Evolutionary conservation across 2,329 filamentous ascomycete genomes (phyloP), one percentile per base, ranked within the genome.

Genomic region (Colletotrichum aenigma): DNA sequence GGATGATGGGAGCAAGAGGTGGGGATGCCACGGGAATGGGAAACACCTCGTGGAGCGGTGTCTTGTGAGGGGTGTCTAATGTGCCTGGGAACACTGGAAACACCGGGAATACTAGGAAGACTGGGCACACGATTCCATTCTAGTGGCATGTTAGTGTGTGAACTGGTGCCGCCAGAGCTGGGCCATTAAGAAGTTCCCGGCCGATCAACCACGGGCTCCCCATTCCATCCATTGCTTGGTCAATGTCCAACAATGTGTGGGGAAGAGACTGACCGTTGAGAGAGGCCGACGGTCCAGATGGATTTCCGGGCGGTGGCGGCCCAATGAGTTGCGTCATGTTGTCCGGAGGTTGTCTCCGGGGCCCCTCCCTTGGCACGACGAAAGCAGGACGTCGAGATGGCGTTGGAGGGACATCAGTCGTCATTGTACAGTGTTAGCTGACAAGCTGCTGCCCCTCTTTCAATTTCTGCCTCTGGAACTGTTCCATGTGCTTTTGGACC

Each of bases 261-360:
- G 43, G 21, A 15, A 36, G 3, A 32, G 21, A 13, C 43, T 32
- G 32, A 24, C 69, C 62, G 43, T 56, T 64, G 4, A 9, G 38
- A 43, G 30, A 38, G 18, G 26, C 15, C 7, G 15, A 9, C 6
- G 7, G 10, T 6, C 8, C 32, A 64, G 64, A 73, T 8, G 2
- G 1, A 0, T 4, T 15, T 52, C 73, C 56, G 73, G 6, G 3
- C 2, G 3, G 4, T 24, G 24, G 3, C 24, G 38, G 26, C 4
- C 65, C 73, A 68, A 60, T 36, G 2, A 58, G 6, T 6, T 34
- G 12, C 34, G 15, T 13, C 16, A 48, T 4, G 2, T 0, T 2
- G 7, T 2, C 70, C 74, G 74, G 74, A 75, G 64, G 7, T 48
- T 4, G 38, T 4, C 74, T 75, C 74, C 74, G 64, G 62, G 6